These are phyloP conservation scores for Malus hybrid DNA, from an alignment of 331 rosid species.

Conservation along the genomic window DNA sequence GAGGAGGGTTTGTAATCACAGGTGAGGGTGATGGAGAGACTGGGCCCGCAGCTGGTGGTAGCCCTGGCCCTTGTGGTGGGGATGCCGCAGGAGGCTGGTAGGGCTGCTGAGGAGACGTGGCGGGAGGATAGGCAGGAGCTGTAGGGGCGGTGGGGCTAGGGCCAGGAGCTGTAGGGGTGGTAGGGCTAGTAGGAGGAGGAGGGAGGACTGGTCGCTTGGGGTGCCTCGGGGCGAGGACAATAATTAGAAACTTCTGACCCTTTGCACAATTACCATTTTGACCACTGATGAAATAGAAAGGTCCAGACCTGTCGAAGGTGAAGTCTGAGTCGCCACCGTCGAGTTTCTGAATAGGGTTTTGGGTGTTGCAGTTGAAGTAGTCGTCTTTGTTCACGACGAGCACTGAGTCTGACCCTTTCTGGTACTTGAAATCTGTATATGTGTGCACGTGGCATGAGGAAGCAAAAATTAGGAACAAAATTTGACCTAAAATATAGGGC, in stretches of 20 bases:
- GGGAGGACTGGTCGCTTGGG: background rate
- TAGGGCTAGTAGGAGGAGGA: background rate
- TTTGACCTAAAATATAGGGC: background rate
- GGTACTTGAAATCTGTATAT: conserved; percentile 60
- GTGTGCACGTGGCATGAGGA: background rate
- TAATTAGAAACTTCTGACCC: conserved; percentile 60
- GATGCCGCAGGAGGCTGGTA: background rate
- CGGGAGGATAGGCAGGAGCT: background rate
- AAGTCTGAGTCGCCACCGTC: conserved; percentile 60
- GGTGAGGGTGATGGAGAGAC: too few species aligned
- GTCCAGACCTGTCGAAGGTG: conserved; percentile 53
- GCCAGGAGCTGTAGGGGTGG: background rate
- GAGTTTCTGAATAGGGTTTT: conserved; percentile 48
- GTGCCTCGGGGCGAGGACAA: conserved; percentile 46
- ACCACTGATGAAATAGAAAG: conserved; percentile 70
- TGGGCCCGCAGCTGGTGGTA: background rate
- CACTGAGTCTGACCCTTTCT: conserved; percentile 62
- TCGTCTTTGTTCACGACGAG: conserved; percentile 63
- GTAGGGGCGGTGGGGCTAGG: conserved; percentile 4
- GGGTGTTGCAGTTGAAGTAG: conserved; percentile 53
- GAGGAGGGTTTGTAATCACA: too few species aligned
- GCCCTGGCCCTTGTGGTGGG: background rate
- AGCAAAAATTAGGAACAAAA: background rate
- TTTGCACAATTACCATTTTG: conserved; percentile 46
- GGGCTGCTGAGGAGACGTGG: background rate